Conservation (phyloP, 306 rosid genomes). For the Castanea mollissima region DNA sequence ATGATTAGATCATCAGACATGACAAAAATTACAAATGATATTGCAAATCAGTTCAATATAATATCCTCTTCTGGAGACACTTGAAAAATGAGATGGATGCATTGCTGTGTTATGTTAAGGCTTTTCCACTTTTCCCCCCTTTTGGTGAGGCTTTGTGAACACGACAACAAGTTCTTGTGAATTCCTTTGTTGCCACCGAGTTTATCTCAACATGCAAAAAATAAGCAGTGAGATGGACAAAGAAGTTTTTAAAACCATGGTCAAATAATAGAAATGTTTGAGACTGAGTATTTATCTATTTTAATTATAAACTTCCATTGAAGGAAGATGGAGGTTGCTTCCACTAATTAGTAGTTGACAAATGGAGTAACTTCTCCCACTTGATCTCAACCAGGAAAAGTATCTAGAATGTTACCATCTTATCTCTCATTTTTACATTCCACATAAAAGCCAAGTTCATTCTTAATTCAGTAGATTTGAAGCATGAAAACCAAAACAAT, state of each 20-base stretch:
- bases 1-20: not conserved
- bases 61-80: not conserved
- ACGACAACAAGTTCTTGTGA: too few relatives aligned
- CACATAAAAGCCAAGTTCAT: not conserved
- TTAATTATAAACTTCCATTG: not conserved
- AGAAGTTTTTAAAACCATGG: too few relatives aligned
- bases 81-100: not conserved
- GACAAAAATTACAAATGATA: not conserved
- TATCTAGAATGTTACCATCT: not conserved
- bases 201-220: too few relatives aligned
- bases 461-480: not conserved
- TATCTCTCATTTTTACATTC: not conserved
- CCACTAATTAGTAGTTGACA: not conserved
- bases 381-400: not conserved
- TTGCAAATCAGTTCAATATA: not conserved
- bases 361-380: not conserved
- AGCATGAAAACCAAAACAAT: not conserved
- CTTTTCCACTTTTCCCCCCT: too few relatives aligned
- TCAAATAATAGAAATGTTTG: too few relatives aligned
- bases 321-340: not conserved
- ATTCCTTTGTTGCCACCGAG: too few relatives aligned
- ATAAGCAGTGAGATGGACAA: too few relatives aligned
- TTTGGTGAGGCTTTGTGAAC: too few relatives aligned
- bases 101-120: too few relatives aligned
- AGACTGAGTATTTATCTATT: not conserved